Evolutionary conservation across 1,139 yeast species (phyloP).

Genomic region (Yamadazyma membranifaciens): DNA sequence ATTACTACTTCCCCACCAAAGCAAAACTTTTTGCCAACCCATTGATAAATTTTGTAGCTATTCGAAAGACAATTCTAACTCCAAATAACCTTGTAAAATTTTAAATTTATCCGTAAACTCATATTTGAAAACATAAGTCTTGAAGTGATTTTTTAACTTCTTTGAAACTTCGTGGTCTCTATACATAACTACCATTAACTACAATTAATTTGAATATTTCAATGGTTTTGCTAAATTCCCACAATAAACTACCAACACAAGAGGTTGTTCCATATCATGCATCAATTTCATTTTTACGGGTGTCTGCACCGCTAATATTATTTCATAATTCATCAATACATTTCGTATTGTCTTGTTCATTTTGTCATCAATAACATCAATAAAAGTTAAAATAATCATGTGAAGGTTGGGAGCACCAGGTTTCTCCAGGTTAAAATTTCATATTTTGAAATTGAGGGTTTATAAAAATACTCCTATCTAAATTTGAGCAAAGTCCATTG

Average conservation of each 20-base stretch:
- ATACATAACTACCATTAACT: constrained; percentile 51
- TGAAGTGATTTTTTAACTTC: constrained; percentile 26
- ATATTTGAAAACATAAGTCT: constrained; percentile 19
- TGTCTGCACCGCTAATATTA: constrained; percentile 34
- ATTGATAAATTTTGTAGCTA: constrained; percentile 26
- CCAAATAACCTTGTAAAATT: constrained; percentile 26
- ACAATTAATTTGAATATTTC: constrained; percentile 47
- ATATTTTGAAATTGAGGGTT: too few species aligned
- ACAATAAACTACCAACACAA: constrained; percentile 38
- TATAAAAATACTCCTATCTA: too few species aligned
- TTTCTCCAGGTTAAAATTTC: too few species aligned
- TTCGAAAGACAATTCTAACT: constrained; percentile 39
- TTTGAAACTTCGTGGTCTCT: constrained; percentile 42
- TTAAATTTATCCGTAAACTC: constrained; percentile 20
- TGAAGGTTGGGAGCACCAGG: too few species aligned
- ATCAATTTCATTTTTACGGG: constrained; percentile 34
- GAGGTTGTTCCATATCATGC: constrained; percentile 42
- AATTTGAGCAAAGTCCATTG: too few species aligned
- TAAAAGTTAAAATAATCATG: constrained; percentile 42
- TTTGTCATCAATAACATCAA: constrained; percentile 39
- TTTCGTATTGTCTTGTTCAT: constrained; percentile 31
- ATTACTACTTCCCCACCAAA: constrained; percentile 30
- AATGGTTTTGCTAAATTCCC: constrained; percentile 24
- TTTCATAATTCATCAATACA: constrained; percentile 44
- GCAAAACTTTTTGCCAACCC: constrained; percentile 25